Conservation (phyloP, 805 yeast genomes). For the Lipomyces starkeyi region DNA sequence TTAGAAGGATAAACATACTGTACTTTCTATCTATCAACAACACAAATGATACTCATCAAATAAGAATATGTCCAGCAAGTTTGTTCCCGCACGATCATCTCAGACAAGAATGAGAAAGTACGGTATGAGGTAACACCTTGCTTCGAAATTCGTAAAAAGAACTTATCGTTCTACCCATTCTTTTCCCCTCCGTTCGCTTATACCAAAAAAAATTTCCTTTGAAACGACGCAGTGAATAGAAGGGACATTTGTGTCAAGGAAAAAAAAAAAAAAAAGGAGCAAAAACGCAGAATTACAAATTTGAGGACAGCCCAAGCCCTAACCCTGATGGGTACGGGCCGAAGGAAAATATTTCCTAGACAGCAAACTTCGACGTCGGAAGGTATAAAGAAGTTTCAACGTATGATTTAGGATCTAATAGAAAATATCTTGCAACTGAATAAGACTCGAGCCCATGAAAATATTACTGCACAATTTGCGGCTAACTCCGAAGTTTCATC, state of each 20-base stretch:
- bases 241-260: slow-evolving; percentile 27
- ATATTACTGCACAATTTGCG: too few relatives aligned
- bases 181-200: slow-evolving; percentile 35
- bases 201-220: background rate
- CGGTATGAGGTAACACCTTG: slow-evolving; percentile 32
- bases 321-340: too few relatives aligned
- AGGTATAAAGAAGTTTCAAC: too few relatives aligned
- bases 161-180: slow-evolving; percentile 28
- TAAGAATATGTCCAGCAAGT: slow-evolving; percentile 11
- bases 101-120: slow-evolving; percentile 1
- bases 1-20: slow-evolving; percentile 1
- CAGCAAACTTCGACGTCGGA: too few relatives aligned
- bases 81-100: slow-evolving; percentile 21
- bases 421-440: too few relatives aligned
- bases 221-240: slow-evolving; percentile 34
- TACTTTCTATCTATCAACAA: background rate
- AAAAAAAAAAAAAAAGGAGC: slow-evolving; percentile 18
- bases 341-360: too few relatives aligned
- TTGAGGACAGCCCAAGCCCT: background rate
- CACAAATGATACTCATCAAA: slow-evolving; percentile 1
- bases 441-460: too few relatives aligned
- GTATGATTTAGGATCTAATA: too few relatives aligned
- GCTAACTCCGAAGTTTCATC: too few relatives aligned
- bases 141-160: background rate
- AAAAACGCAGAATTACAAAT: background rate